Base-by-base conservation (phyloP, 805 yeast species). In the Teunomyces barrocoloradensis region DNA sequence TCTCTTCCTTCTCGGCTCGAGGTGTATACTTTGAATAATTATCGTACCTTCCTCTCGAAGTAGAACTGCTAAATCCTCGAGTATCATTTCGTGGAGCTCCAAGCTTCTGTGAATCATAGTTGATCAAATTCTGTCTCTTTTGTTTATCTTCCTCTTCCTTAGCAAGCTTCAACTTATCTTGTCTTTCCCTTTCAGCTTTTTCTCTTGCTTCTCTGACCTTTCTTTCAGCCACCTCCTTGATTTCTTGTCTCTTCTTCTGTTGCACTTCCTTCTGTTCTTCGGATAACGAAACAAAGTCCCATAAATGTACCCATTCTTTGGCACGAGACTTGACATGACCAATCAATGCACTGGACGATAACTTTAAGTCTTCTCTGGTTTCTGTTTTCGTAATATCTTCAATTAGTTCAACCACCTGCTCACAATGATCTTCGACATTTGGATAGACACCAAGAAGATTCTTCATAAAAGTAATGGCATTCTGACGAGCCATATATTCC, bases 401-500 rank as follows among this genome's bases (percentile, higher is more conserved):
- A 29, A 91, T 68, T 9, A 73, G 64, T 4, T 63, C 66, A 6
- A 75, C 63, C 1, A 90, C 58, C 5, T 58, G 48, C 46, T 79
- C 81, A 29, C 89, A 84, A 47, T 87, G 91, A 25, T 77, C 82
- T 44, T 81, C 82, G 11, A 87, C 78, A 9, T 75, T 68, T 0
- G 97, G 96, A 60, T 81, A 89, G 12, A 78, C 74, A 2, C 77
- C 75, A 15, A 84, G 66, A 38, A 85, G 65, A 53, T 81, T 82
- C 59, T 85, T 88, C 70, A 90, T 69, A 55, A 89, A 80, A 1
- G 87, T 85, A 49, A 90, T 87, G 3, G 89, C 80, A 64, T 90
- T 91, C 46, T 90, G 79, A 44, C 94, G 77, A 2, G 87, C 82
- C 81, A 87, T 85, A 61, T 89, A 91, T 46, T 85, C 85, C 3